Evolutionary conservation across 2,329 filamentous ascomycete genomes (phyloP), one percentile per base, ranked within the genome.

Genomic region (Ceratocystis huliohia): DNA sequence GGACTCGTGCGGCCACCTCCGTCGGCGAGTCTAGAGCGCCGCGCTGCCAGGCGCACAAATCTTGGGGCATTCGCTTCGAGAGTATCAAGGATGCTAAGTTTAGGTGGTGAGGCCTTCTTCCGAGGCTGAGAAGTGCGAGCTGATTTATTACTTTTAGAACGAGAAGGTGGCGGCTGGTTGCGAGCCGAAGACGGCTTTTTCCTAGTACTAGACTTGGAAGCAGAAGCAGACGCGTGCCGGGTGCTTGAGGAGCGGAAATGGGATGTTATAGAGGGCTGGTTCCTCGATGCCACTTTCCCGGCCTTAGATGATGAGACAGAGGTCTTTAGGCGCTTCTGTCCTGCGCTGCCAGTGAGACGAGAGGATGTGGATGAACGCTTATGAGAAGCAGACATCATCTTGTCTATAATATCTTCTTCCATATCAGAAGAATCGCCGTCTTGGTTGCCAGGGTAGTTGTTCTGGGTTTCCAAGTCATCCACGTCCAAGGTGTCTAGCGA

Each of bases 31-130:
- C 75, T 80, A 3, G 79, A 83, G 64, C 82, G 78, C 17, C 85
- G 82, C 56, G 83, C 84, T 63, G 85, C 85, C 71, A 88, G 79
- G 68, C 79, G 83, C 44, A 88, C 74, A 69, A 87, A 87, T 1
- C 72, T 74, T 1, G 85, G 85, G 0, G 83, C 81, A 67, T 77
- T 71, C 1, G 76, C 72, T 68, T 81, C 79, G 57, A 81, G 76
- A 25, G 85, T 79, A 72, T 87, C 84, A n/a, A 87, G 72, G 66
- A 87, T 85, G 69, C 84, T 81, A 22, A 87, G 76, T 22, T 73
- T 74, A 2, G 82, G 82, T n/a, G 80, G 74, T 1, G 63, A 37
- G 8, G 25, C 71, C 10, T 53, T 63, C 4, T 7, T 66, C 66
- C 37, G 50, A 64, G 41, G 22, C 28, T 22, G 46, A 70, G 57